Evolutionary conservation across 768 basidiomycete species (phyloP).

Genomic region (Tephrocybe sp.): DNA sequence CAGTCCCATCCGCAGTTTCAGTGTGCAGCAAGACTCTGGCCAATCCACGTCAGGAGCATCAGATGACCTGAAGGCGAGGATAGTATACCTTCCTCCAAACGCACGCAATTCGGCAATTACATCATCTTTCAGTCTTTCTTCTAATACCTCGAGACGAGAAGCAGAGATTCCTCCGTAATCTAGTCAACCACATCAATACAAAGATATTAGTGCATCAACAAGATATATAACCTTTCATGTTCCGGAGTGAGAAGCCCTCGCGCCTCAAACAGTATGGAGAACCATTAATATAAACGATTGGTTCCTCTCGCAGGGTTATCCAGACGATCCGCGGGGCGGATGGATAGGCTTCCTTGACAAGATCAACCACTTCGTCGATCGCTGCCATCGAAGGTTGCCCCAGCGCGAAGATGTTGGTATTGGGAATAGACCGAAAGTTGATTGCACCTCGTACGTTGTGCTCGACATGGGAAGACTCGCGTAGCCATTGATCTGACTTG

Average conservation of each 20-base stretch:
- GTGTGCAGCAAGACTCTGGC: slow-evolving; percentile 87
- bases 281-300: slow-evolving; percentile 91
- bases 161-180: slow-evolving; percentile 97
- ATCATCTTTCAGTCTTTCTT: slow-evolving; percentile 88
- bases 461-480: slow-evolving; percentile 65
- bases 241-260: slow-evolving; percentile 83
- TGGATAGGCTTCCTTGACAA: slow-evolving; percentile 63
- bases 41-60: not conserved
- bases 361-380: slow-evolving; percentile 73
- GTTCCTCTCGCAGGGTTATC: slow-evolving; percentile 93
- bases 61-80: not conserved
- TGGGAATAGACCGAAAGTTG: slow-evolving; percentile 87
- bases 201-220: not conserved
- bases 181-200: slow-evolving; percentile 23
- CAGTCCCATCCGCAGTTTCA: slow-evolving; percentile 82
- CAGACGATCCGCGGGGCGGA: slow-evolving; percentile 69
- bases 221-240: slow-evolving; percentile 76
- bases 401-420: slow-evolving; percentile 84
- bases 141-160: slow-evolving; percentile 83
- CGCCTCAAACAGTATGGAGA: slow-evolving; percentile 87
- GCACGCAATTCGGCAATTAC: slow-evolving; percentile 78
- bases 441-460: slow-evolving; percentile 86
- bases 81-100: slow-evolving; percentile 76
- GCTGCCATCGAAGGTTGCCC: slow-evolving; percentile 92
- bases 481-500: slow-evolving; percentile 92